A percentile compares a stretch with the other conserved stretches of the same genome.
phyloP scores from a whole-genome alignment of 306 rosid genomes.

The Hylodesmum podocarpum region DNA sequence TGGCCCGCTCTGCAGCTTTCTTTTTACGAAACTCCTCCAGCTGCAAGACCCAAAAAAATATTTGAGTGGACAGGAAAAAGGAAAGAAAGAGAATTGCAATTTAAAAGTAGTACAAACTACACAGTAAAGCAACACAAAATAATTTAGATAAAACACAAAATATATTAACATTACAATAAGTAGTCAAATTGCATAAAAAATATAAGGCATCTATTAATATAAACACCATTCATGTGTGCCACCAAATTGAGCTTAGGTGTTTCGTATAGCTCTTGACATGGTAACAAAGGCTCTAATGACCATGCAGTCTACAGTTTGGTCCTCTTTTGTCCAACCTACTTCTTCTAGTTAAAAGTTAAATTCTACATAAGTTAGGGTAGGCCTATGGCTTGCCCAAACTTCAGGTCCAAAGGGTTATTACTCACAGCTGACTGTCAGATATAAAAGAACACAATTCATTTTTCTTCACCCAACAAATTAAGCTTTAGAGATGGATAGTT shows the following conservation, averaged over 20 bases:
- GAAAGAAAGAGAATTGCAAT: background rate
- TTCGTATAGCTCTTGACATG: background rate
- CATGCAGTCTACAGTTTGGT: background rate
- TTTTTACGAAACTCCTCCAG: slow-evolving; percentile 94
- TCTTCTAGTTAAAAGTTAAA: background rate
- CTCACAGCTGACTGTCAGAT: background rate
- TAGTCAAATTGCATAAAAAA: background rate
- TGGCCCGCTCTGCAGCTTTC: slow-evolving; percentile 81
- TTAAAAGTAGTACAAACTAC: background rate
- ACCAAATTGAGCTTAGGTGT: background rate
- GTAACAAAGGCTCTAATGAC: background rate
- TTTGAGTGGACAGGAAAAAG: slow-evolving; percentile 1
- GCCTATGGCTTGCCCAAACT: background rate
- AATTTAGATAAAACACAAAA: background rate
- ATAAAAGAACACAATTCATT: background rate
- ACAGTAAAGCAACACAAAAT: background rate
- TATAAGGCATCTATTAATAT: background rate
- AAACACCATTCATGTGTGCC: background rate
- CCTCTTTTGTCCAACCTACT: background rate
- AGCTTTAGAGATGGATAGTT: background rate
- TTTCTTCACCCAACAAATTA: background rate
- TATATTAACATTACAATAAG: background rate
- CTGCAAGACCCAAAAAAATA: slow-evolving; percentile 47
- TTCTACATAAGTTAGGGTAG: background rate
- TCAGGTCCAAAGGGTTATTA: background rate